phyloP scores from a whole-genome alignment of 2,329 filamentous ascomycete species.

The Zasmidium citrigriseum region DNA sequence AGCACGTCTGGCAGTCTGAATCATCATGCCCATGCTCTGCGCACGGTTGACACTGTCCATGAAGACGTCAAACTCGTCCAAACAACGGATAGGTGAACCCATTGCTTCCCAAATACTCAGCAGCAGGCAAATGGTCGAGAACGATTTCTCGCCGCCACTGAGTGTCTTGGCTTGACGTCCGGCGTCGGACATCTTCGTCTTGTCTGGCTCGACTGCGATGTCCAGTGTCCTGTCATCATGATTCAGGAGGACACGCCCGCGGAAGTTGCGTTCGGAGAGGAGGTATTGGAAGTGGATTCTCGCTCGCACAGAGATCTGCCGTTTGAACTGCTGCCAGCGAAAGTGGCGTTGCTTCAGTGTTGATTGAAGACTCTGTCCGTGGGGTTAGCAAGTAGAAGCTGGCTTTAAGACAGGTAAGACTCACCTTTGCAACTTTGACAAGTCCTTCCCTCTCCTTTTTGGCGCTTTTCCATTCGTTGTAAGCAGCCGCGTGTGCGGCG shows the following conservation, averaged over 20 bases:
- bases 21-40: constrained; percentile 91
- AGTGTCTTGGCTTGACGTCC: constrained; percentile 88
- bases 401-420: constrained; percentile 15
- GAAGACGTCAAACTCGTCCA: constrained; percentile 99
- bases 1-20: constrained; percentile 78
- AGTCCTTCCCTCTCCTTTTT: constrained; percentile 24
- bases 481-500: constrained; percentile 31
- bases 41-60: constrained; percentile 97
- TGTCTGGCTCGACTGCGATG: constrained; percentile 70
- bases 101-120: constrained; percentile 97
- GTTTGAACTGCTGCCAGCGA: constrained; percentile 80
- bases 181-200: constrained; percentile 66
- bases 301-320: constrained; percentile 81
- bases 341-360: constrained; percentile 69
- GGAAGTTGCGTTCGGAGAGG: constrained; percentile 84
- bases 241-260: constrained; percentile 76
- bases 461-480: constrained; percentile 25
- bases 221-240: constrained; percentile 74
- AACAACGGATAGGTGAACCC: constrained; percentile 88
- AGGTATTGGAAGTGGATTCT: constrained; percentile 85
- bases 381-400: constrained; percentile 12
- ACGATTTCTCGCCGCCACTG: constrained; percentile 96
- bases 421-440: constrained; percentile 41
- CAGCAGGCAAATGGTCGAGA: constrained; percentile 92
- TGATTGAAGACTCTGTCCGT: constrained; percentile 51